Conservation (phyloP, 1,284 basidiomycete genomes). For the Schizophyllum commune region DNA sequence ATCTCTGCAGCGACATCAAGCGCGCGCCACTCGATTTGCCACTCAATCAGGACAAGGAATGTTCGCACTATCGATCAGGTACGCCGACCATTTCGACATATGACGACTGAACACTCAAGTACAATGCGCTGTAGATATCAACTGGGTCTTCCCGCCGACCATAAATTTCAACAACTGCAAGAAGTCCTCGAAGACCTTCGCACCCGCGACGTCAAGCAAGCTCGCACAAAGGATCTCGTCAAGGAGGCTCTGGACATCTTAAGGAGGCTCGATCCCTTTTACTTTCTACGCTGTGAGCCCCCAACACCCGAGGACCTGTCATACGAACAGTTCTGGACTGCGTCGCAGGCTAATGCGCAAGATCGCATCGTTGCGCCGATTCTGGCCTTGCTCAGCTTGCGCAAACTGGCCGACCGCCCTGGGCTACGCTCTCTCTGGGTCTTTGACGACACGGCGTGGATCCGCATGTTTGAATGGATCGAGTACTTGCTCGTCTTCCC, state of each 20-base stretch:
- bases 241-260: neutral
- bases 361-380: neutral
- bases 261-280: neutral
- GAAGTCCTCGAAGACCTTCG: neutral
- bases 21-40: too few relatives aligned
- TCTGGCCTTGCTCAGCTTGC: neutral
- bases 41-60: too few relatives aligned
- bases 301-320: neutral
- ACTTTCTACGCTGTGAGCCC: neutral
- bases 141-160: too few relatives aligned
- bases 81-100: too few relatives aligned
- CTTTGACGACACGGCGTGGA: neutral
- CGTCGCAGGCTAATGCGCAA: neutral
- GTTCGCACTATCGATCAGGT: too few relatives aligned
- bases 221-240: neutral
- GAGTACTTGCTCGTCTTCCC: neutral
- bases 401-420: neutral
- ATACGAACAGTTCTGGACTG: neutral
- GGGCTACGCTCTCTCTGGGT: neutral
- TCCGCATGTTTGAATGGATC: neutral
- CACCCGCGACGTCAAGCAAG: neutral
- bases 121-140: too few relatives aligned
- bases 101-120: too few relatives aligned
- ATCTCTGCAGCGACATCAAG: too few relatives aligned
- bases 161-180: neutral